These are phyloP conservation scores for Apophysomyces trapeziformis DNA, from an alignment of 371 early-diverging fungal genomes.

Conservation along the genomic window DNA sequence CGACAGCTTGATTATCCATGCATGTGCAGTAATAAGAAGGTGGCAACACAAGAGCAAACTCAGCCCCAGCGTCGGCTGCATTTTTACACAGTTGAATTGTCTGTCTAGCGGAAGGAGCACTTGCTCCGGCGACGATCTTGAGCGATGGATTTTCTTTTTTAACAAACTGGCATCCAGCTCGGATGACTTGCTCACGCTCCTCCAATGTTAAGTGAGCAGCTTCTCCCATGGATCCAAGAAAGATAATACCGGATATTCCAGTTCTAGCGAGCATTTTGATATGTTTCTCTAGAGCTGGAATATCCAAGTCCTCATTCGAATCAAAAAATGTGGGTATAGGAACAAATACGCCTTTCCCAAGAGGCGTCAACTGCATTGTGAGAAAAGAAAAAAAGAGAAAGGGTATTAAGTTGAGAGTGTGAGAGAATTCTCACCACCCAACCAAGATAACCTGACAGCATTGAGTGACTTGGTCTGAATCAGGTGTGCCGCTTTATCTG, in stretches of 20 bases:
- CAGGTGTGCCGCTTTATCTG: too few relatives aligned
- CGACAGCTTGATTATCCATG: constrained; percentile 33
- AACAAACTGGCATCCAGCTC: constrained; percentile 30
- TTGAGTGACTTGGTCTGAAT: too few relatives aligned
- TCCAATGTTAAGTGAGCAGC: constrained; percentile 46
- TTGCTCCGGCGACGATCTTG: constrained; percentile 44
- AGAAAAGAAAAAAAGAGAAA: constrained; percentile 8
- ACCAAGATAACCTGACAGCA: too few relatives aligned
- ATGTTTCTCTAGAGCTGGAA: constrained; percentile 44
- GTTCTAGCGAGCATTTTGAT: constrained; percentile 39
- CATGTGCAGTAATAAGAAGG: constrained; percentile 46
- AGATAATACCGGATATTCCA: constrained; percentile 51
- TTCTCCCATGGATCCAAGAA: constrained; percentile 54
- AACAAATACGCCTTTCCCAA: constrained; percentile 43
- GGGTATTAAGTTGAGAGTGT: constrained; percentile 3
- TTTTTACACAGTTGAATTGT: constrained; percentile 38
- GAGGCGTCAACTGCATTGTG: constrained; percentile 25
- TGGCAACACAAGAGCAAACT: constrained; percentile 41
- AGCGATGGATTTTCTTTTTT: constrained; percentile 35
- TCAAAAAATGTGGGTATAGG: constrained; percentile 54
- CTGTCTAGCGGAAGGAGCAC: constrained; percentile 41
- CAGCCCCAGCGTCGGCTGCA: constrained; percentile 45
- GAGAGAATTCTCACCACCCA: not conserved
- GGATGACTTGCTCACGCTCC: constrained; percentile 37
- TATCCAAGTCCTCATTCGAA: constrained; percentile 49